phyloP scores from a whole-genome alignment of 2,329 filamentous ascomycete genomes.

The Nemania sp. region DNA sequence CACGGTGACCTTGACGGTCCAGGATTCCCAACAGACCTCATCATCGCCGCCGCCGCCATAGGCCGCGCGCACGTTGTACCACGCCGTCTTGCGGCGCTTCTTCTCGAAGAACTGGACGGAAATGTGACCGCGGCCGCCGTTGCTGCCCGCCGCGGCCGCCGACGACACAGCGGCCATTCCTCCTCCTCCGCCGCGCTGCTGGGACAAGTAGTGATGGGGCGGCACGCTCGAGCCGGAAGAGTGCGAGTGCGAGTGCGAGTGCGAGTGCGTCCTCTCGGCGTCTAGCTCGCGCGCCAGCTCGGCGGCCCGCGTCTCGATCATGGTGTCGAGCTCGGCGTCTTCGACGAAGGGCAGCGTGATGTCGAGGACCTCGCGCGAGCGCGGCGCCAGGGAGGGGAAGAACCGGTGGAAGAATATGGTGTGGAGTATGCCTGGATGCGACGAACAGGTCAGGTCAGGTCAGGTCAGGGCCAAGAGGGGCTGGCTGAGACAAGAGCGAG shows the following conservation, averaged over 20 bases:
- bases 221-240: slow-evolving; percentile 15
- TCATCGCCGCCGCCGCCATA: slow-evolving; percentile 70
- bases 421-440: slow-evolving; percentile 76
- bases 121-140: slow-evolving; percentile 66
- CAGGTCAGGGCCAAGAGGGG: too few species aligned
- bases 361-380: slow-evolving; percentile 86
- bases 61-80: slow-evolving; percentile 62
- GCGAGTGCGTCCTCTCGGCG: slow-evolving; percentile 52
- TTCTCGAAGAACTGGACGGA: slow-evolving; percentile 95
- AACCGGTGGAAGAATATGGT: slow-evolving; percentile 99
- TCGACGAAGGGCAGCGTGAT: slow-evolving; percentile 87
- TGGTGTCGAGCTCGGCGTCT: slow-evolving; percentile 87
- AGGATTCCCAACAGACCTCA: slow-evolving; percentile 95
- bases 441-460: neutral
- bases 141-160: neutral
- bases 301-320: slow-evolving; percentile 86
- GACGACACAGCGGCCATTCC: neutral
- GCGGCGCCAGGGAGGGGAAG: slow-evolving; percentile 84
- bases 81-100: slow-evolving; percentile 78
- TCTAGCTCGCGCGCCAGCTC: slow-evolving; percentile 79
- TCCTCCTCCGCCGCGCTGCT: slow-evolving; percentile 27
- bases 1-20: slow-evolving; percentile 92
- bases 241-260: slow-evolving; percentile 20
- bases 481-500: slow-evolving; percentile 20
- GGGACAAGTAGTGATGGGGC: slow-evolving; percentile 41